Evolutionary conservation across 2,329 filamentous ascomycete species (phyloP).

Genomic region (Aureobasidium sp.): DNA sequence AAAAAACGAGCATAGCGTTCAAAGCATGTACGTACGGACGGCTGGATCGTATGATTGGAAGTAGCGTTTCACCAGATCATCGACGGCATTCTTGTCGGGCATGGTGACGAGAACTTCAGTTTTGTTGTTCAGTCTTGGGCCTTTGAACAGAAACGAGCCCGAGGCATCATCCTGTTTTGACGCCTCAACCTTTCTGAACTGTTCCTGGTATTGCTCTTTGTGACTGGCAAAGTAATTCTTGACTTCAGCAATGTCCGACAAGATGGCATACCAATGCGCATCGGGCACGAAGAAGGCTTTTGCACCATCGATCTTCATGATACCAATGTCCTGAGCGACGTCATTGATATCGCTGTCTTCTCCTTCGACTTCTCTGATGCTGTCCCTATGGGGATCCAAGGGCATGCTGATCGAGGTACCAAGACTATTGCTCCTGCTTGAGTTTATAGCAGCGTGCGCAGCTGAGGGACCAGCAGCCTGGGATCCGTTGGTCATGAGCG

Average conservation of each 20-base stretch:
- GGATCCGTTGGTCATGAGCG: conserved; percentile 85
- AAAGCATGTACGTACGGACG: conserved; percentile 42
- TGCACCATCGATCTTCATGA: conserved; percentile 48
- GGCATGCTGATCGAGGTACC: conserved; percentile 25
- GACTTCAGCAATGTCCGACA: conserved; percentile 71
- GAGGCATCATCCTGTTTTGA: conserved; percentile 58
- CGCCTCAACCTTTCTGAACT: conserved; percentile 67
- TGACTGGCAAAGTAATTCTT: conserved; percentile 82
- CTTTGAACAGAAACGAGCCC: conserved; percentile 72
- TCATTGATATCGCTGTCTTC: conserved; percentile 56
- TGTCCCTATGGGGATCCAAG: conserved; percentile 46
- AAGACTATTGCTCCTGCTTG: conserved; percentile 35
- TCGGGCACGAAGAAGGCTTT: conserved; percentile 44
- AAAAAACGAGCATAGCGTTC: not conserved
- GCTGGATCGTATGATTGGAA: conserved; percentile 73
- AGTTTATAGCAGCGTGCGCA: conserved; percentile 50
- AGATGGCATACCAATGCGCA: conserved; percentile 47
- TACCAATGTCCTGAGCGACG: conserved; percentile 44
- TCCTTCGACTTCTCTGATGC: conserved; percentile 43
- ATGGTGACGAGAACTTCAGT: conserved; percentile 72
- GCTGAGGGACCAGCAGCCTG: conserved; percentile 49
- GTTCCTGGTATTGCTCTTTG: conserved; percentile 81
- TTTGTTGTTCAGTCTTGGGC: conserved; percentile 60
- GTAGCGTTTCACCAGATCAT: conserved; percentile 79
- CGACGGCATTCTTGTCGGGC: conserved; percentile 73